phyloP scores from a whole-genome alignment of 805 yeast species.

The Candida peoriensis region DNA sequence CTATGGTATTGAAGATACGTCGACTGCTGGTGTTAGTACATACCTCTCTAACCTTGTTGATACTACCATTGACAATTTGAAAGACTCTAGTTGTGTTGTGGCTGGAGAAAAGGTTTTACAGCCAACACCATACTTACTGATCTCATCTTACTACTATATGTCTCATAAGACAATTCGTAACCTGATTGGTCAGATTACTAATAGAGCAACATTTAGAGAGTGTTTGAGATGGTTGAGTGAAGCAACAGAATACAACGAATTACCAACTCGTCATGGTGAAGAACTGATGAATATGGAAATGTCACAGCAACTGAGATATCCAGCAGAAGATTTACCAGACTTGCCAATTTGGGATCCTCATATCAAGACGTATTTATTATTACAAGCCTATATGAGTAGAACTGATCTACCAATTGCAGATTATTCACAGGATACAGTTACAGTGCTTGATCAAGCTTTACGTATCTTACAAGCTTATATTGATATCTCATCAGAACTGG shows the following conservation, averaged over 20 bases:
- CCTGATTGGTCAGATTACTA: constrained; percentile 48
- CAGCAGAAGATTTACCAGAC: constrained; percentile 74
- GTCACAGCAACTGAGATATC: constrained; percentile 49
- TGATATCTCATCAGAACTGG: constrained; percentile 84
- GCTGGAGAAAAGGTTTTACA: constrained; percentile 39
- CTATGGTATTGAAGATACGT: constrained; percentile 78
- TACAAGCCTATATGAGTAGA: constrained; percentile 87
- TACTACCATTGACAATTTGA: constrained; percentile 56
- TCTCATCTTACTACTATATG: constrained; percentile 87
- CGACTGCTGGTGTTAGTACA: constrained; percentile 71
- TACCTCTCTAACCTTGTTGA: constrained; percentile 72
- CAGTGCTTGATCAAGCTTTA: constrained; percentile 89
- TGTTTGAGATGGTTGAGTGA: constrained; percentile 86
- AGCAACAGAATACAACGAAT: constrained; percentile 86
- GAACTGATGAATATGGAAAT: constrained; percentile 85
- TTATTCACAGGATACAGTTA: constrained; percentile 87
- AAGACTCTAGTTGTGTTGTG: constrained; percentile 66
- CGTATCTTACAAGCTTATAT: constrained; percentile 91
- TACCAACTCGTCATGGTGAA: constrained; percentile 58
- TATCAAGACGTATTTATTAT: constrained; percentile 71
- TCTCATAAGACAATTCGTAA: constrained; percentile 84
- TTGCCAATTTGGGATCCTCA: constrained; percentile 72
- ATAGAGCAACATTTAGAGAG: constrained; percentile 46
- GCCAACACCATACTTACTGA: constrained; percentile 78
- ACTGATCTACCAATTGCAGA: constrained; percentile 91